A percentile compares a stretch with the other conserved stretches of the same genome.
These are phyloP conservation scores for Aphanomyces astaci DNA, from an alignment of 352 stramenopile species.

Conservation along the genomic window DNA sequence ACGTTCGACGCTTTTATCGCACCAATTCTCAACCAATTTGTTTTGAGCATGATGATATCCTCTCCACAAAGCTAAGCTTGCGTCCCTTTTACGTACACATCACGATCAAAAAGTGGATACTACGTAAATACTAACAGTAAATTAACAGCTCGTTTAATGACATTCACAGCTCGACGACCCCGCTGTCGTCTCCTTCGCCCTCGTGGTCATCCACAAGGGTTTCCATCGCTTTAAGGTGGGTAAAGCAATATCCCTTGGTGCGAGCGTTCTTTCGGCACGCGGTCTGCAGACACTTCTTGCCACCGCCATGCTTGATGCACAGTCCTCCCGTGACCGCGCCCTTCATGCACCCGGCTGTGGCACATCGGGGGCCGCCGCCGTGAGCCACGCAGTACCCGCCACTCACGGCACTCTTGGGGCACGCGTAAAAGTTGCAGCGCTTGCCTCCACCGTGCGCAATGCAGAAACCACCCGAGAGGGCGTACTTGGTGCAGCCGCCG, in stretches of 20 bases:
- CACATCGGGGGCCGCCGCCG: constrained; percentile 51
- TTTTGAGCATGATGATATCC: no score
- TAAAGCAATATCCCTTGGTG: constrained; percentile 16
- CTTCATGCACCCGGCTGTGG: constrained; percentile 73
- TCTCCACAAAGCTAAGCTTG: no score
- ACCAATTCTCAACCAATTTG: no score
- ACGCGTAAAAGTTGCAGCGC: constrained; percentile 48
- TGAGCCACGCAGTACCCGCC: constrained; percentile 56
- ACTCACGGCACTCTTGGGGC: constrained; percentile 52
- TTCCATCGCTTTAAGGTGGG: constrained; percentile 14
- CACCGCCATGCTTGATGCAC: constrained; percentile 73
- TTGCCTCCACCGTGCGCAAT: constrained; percentile 76
- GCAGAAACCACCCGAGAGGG: constrained; percentile 63
- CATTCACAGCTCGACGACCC: not conserved
- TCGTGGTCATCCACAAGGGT: no score
- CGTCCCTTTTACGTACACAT: no score
- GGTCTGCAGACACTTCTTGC: constrained; percentile 4
- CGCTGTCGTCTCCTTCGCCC: not conserved
- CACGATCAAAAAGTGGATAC: no score
- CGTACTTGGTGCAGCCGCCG: constrained; percentile 65
- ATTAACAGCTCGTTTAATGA: no score
- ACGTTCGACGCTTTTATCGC: no score
- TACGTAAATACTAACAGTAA: no score
- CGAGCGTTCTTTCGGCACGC: constrained; percentile 15
- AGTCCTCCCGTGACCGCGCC: constrained; percentile 72